These are phyloP conservation scores for Phytophthora pluvialis DNA, from an alignment of 352 stramenopile genomes.

Conservation along the genomic window DNA sequence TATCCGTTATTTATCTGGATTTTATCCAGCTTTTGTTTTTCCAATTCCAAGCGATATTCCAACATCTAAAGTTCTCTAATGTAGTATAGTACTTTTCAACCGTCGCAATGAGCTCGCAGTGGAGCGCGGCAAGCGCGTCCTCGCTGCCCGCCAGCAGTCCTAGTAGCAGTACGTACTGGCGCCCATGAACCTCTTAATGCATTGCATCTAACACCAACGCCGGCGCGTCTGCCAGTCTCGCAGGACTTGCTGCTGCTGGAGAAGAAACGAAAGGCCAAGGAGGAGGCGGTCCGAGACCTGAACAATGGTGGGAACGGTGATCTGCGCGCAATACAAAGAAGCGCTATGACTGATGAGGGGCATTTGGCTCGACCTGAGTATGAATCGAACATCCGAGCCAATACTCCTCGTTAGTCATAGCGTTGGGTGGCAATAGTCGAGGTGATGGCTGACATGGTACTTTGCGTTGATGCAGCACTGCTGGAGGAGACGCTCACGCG, in stretches of 20 bases:
- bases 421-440: background rate
- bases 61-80: too few relatives aligned
- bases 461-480: slow-evolving; percentile 37
- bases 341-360: too few relatives aligned
- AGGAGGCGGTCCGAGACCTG: slow-evolving; percentile 50
- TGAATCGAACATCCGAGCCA: too few relatives aligned
- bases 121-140: too few relatives aligned
- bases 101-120: slow-evolving; percentile 13
- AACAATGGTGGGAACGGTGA: slow-evolving; percentile 42
- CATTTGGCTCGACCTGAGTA: background rate
- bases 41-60: too few relatives aligned
- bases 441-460: slow-evolving; percentile 7
- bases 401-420: too few relatives aligned
- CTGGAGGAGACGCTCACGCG: slow-evolving; percentile 62
- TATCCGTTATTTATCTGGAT: too few relatives aligned
- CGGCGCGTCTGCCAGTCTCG: slow-evolving; percentile 14
- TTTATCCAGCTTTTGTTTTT: too few relatives aligned
- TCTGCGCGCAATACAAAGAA: slow-evolving; percentile 4
- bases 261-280: slow-evolving; percentile 58
- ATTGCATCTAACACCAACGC: background rate
- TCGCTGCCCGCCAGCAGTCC: slow-evolving; percentile 1
- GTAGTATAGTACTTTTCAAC: background rate
- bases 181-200: background rate
- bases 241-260: slow-evolving; percentile 59
- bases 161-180: slow-evolving; percentile 15